Percentiles rank a stretch among this genome's conserved stretches.
Conservation (phyloP, 2,329 filamentous ascomycete species). For the Fusarium pseudonygamai region DNA sequence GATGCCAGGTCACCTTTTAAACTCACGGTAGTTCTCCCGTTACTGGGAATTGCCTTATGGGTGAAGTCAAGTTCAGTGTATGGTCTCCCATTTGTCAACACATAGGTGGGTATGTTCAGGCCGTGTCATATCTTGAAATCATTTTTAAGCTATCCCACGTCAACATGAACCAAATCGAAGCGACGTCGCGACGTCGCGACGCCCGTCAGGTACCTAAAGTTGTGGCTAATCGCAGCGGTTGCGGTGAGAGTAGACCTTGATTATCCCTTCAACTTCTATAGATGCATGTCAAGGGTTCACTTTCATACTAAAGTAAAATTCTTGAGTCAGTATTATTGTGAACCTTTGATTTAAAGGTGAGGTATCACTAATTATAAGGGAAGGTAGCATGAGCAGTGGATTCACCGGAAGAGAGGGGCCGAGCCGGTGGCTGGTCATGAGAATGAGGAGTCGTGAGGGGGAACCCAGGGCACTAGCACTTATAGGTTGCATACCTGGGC, state of each 20-base stretch:
- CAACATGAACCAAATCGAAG: not conserved
- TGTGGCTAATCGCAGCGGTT: not conserved
- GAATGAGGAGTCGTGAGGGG: conserved; percentile 30
- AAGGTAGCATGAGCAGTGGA: conserved; percentile 23
- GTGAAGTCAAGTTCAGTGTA: not conserved
- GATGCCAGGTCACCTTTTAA: not conserved
- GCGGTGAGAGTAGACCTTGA: not conserved
- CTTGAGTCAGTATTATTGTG: not conserved
- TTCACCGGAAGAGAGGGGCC: conserved; percentile 36
- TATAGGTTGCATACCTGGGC: not conserved
- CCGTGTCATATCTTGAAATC: not conserved
- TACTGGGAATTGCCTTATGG: not conserved
- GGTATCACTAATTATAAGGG: not conserved
- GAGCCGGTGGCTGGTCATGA: conserved; percentile 27
- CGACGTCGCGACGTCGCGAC: not conserved
- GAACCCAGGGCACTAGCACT: not conserved
- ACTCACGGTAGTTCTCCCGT: not conserved
- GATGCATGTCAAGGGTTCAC: not conserved
- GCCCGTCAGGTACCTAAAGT: not conserved
- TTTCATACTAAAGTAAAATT: not conserved
- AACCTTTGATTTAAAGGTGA: not conserved
- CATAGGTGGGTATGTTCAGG: not conserved
- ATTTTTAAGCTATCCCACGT: not conserved
- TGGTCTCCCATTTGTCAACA: not conserved
- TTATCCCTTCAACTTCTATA: not conserved